phyloP scores from a whole-genome alignment of 805 yeast genomes.

The Nakazawaea pomicola region DNA sequence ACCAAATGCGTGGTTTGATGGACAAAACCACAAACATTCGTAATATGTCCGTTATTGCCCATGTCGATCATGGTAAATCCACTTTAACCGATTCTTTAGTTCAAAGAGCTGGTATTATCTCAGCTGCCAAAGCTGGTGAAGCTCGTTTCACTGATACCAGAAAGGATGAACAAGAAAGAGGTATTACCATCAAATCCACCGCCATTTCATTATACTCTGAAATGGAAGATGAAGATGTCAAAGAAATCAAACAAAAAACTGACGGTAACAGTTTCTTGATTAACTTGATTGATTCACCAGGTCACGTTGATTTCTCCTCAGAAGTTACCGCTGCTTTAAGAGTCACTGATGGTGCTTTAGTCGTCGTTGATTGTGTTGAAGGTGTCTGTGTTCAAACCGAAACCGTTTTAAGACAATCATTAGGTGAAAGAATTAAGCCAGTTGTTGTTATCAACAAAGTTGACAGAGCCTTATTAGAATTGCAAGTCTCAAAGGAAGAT shows the following conservation, averaged over 20 bases:
- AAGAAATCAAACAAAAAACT: constrained; percentile 88
- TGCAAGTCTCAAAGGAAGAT: constrained; percentile 98
- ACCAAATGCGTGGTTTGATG: constrained; percentile 98
- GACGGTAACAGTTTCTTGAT: constrained; percentile 92
- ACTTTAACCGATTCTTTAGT: constrained; percentile 99
- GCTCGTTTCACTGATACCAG: constrained; percentile 99
- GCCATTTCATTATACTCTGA: constrained; percentile 95
- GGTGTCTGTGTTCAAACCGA: constrained; percentile 99
- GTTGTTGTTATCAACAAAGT: constrained; percentile 98
- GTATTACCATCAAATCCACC: constrained; percentile 98
- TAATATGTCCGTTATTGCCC: constrained; percentile 99
- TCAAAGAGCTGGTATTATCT: constrained; percentile 98
- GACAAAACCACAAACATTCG: constrained; percentile 99
- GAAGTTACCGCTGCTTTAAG: constrained; percentile 99
- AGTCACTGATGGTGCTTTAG: constrained; percentile 99
- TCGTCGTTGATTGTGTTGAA: constrained; percentile 98
- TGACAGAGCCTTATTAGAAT: constrained; percentile 98
- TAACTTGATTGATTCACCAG: constrained; percentile 99
- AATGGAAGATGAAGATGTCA: constrained; percentile 78
- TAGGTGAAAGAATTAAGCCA: constrained; percentile 99
- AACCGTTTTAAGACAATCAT: constrained; percentile 98
- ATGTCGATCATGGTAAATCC: constrained; percentile 99
- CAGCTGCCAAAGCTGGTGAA: constrained; percentile 99
- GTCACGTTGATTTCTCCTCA: constrained; percentile 99
- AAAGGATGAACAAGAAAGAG: constrained; percentile 99